phyloP scores from a whole-genome alignment of 2,329 filamentous ascomycete species.

The Blastomyces gilchristii region DNA sequence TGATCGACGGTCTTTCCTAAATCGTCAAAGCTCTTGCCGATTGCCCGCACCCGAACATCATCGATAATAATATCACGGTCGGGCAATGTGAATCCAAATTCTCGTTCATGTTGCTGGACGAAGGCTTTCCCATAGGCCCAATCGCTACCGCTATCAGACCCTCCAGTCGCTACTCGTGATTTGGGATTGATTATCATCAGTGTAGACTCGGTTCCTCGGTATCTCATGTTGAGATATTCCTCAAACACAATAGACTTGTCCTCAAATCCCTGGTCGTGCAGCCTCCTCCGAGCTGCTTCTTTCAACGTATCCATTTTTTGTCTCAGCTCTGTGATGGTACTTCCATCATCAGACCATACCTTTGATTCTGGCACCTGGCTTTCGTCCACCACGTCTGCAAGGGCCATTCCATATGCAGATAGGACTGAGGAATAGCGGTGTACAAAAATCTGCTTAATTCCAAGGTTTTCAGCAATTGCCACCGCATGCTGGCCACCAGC shows the following conservation, averaged over 20 bases:
- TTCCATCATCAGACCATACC: slow-evolving; percentile 48
- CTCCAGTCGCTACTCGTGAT: slow-evolving; percentile 49
- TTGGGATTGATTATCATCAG: slow-evolving; percentile 76
- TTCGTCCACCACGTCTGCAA: slow-evolving; percentile 83
- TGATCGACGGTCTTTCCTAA: slow-evolving; percentile 73
- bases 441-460: slow-evolving; percentile 70
- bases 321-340: slow-evolving; percentile 53
- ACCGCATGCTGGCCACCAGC: slow-evolving; percentile 86
- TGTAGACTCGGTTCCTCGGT: slow-evolving; percentile 80
- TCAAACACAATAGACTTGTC: slow-evolving; percentile 69
- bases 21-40: slow-evolving; percentile 76
- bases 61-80: slow-evolving; percentile 84
- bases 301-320: slow-evolving; percentile 70
- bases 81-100: slow-evolving; percentile 81
- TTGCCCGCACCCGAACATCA: slow-evolving; percentile 77
- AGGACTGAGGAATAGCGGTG: slow-evolving; percentile 82
- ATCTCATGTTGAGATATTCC: slow-evolving; percentile 89
- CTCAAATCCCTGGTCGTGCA: slow-evolving; percentile 69
- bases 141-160: slow-evolving; percentile 50
- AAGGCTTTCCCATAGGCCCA: slow-evolving; percentile 83
- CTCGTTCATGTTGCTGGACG: slow-evolving; percentile 75
- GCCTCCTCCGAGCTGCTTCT: slow-evolving; percentile 56
- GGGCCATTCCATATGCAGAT: slow-evolving; percentile 83
- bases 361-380: slow-evolving; percentile 56
- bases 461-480: slow-evolving; percentile 74